Evolutionary conservation across 305 asterid genomes (phyloP).

Genomic region (Rubia peregrina): DNA sequence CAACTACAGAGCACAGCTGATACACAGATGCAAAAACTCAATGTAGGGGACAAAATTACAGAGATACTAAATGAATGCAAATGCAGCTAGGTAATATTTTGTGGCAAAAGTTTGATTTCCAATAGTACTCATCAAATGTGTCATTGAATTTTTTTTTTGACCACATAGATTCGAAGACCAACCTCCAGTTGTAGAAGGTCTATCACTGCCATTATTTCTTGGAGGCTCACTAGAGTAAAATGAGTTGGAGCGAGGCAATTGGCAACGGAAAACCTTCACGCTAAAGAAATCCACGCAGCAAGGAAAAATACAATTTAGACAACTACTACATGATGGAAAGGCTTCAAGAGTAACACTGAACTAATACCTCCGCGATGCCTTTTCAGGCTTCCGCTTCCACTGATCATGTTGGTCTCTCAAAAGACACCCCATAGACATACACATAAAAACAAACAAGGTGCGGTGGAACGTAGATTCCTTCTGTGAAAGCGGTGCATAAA

Average conservation of each 20-base stretch:
- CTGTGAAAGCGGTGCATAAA: constrained; percentile 70
- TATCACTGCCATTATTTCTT: constrained; percentile 49
- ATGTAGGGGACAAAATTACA: constrained; percentile 13
- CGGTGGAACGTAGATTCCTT: constrained; percentile 78
- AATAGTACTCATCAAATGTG: too few relatives aligned
- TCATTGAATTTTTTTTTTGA: not conserved
- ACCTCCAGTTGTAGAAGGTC: constrained; percentile 65
- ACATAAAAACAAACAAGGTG: constrained; percentile 60
- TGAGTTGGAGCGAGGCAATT: constrained; percentile 56
- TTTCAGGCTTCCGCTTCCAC: constrained; percentile 62
- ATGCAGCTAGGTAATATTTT: not conserved
- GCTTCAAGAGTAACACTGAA: constrained; percentile 1
- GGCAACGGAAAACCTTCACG: constrained; percentile 81
- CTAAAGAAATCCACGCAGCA: constrained; percentile 27
- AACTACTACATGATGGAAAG: not conserved
- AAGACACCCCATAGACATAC: constrained; percentile 80
- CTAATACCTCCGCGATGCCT: constrained; percentile 52
- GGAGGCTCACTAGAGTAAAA: constrained; percentile 79
- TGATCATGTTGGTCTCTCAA: constrained; percentile 86
- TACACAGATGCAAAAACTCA: constrained; percentile 22
- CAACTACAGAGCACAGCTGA: constrained; percentile 74
- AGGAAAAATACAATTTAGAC: constrained; percentile 18
- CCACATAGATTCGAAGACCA: constrained; percentile 8
- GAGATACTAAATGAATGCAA: constrained; percentile 3
- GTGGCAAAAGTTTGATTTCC: not conserved